Base-by-base conservation (phyloP, 2,329 filamentous ascomycete species). In the Pseudocercospora musae region DNA sequence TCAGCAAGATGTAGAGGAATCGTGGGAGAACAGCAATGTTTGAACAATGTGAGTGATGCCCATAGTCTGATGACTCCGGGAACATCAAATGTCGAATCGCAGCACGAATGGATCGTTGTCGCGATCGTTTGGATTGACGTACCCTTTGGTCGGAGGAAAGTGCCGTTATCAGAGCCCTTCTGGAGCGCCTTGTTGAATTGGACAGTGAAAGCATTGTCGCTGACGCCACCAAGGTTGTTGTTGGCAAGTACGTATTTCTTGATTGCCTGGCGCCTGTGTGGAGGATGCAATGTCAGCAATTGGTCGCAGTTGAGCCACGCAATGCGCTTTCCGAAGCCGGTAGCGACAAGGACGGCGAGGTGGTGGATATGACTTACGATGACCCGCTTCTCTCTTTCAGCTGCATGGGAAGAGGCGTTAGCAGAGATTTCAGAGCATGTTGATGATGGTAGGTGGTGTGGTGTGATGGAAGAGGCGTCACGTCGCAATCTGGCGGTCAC, bases 111-210 rank as follows among this genome's bases (percentile, higher is more conserved):
- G 48, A 25, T 46, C 46, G 60, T 66, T 60, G 64, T 42, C 64
- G 40, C 55, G 62, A 71, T 69, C 68, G 67, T 65, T 71, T 27
- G 59, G 60, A 59, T 64, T 63, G 53, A 82, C 86, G 70, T 84
- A 92, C 92, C 92, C 87, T 96, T 96, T 74, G 92, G 93, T 78
- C 94, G 92, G 74, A 88, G 85, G 76, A 96, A 96, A 72, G 90
- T 84, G 66, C 90, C 91, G 84, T 89, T 92, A 74, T 96, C 91
- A 71, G 93, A 92, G 77, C 92, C 92, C 63, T 82, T 80, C 80
- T 89, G 87, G 75, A 96, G 83, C 58, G 91, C 91, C 78, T 89
- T 89, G 87, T 95, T 95, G 86, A 96, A 92, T 73, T 92, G 88
- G 65, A 84, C 84, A 75, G 87, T 87, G 76, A 90, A 90, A 61